phyloP scores from a whole-genome alignment of 768 basidiomycete genomes.

The Boletus insuetus region DNA sequence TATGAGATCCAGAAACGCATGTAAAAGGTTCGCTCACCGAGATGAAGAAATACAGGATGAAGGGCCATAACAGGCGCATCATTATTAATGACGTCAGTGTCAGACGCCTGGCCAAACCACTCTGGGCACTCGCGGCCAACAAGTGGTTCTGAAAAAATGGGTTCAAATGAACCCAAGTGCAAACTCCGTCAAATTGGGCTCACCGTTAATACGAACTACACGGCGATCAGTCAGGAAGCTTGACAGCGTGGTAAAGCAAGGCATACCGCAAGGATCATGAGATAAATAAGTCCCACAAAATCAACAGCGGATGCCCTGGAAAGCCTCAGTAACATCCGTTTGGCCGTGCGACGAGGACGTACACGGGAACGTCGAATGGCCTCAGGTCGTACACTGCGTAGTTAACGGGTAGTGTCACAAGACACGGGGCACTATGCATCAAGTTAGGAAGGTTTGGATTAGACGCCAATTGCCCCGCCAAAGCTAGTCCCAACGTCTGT shows the following conservation, averaged over 20 bases:
- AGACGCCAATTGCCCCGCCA: conserved; percentile 30
- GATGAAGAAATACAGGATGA: conserved; percentile 41
- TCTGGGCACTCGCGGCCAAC: conserved; percentile 32
- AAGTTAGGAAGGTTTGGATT: conserved; percentile 34
- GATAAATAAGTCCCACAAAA: conserved; percentile 54
- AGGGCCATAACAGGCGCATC: conserved; percentile 39
- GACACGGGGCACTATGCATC: conserved; percentile 46
- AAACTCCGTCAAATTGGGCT: neutral
- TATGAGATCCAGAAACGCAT: neutral
- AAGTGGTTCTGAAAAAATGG: conserved; percentile 28
- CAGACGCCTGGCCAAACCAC: conserved; percentile 41
- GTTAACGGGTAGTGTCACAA: conserved; percentile 46
- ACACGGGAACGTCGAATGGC: conserved; percentile 62
- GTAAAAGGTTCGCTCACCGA: conserved; percentile 29
- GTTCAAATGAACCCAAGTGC: neutral
- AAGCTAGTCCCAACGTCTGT: conserved; percentile 32
- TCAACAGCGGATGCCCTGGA: conserved; percentile 50
- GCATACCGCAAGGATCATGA: conserved; percentile 34
- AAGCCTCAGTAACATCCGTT: neutral
- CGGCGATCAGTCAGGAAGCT: conserved; percentile 1
- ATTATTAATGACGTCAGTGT: conserved; percentile 37
- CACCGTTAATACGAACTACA: conserved; percentile 30
- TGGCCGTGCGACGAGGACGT: conserved; percentile 19
- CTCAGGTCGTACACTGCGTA: conserved; percentile 49
- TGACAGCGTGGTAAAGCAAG: neutral